phyloP scores from a whole-genome alignment of 257 asterid genomes.

The Nyctanthes arbortristis region DNA sequence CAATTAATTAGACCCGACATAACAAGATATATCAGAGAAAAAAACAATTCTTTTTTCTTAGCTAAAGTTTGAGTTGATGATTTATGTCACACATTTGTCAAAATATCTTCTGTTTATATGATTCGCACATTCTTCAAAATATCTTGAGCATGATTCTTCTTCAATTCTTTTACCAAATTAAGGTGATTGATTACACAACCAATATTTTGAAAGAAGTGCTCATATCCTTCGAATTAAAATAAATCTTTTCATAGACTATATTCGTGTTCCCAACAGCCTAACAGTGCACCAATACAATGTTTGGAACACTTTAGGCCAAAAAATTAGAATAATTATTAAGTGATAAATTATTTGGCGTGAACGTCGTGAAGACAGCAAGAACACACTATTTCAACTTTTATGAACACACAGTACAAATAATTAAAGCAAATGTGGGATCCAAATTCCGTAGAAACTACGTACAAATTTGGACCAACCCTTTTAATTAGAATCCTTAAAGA shows the following conservation, averaged over 20 bases:
- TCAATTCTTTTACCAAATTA: not conserved
- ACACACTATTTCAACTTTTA: not conserved
- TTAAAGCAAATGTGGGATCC: constrained; percentile 27
- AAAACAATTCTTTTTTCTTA: no score
- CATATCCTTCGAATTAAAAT: not conserved
- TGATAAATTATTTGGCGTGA: constrained; percentile 14
- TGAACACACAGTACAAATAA: not conserved
- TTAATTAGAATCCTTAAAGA: constrained; percentile 40
- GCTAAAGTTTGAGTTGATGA: no score
- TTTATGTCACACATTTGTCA: no score
- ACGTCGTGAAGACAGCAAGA: constrained; percentile 36
- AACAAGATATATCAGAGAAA: no score
- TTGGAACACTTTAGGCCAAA: not conserved
- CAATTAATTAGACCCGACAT: no score
- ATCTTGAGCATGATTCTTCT: not conserved
- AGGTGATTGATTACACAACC: not conserved
- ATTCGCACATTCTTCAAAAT: not conserved
- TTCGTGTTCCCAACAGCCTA: constrained; percentile 16
- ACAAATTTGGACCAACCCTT: constrained; percentile 30
- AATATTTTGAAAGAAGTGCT: not conserved
- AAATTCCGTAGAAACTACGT: constrained; percentile 31
- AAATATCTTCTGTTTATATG: no score
- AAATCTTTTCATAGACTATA: not conserved
- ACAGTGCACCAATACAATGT: not conserved
- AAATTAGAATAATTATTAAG: not conserved